Percentiles rank a stretch among this genome's conserved stretches.
Conservation (phyloP, 2,329 filamentous ascomycete genomes). For the Hypoxylon sp. region DNA sequence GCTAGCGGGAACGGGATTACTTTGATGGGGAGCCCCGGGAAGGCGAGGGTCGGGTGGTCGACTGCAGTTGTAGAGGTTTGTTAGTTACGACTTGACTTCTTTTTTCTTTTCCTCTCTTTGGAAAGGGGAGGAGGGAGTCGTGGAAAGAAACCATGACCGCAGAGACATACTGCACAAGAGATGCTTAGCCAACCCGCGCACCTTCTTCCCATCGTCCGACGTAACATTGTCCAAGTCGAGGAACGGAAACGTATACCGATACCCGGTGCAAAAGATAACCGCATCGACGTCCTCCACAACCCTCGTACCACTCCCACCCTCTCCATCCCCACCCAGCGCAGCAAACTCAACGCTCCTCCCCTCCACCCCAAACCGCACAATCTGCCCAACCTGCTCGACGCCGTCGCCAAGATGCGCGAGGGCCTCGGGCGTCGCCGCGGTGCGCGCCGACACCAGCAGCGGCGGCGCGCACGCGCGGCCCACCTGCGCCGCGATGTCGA, state of each 20-base stretch:
- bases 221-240: conserved; percentile 63
- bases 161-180: too few relatives aligned
- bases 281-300: conserved; percentile 74
- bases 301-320: conserved; percentile 54
- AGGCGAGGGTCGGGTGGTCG: conserved; percentile 77
- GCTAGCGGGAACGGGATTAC: conserved; percentile 88
- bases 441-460: conserved; percentile 70
- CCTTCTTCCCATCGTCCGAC: conserved; percentile 72
- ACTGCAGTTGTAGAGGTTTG: too few relatives aligned
- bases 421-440: conserved; percentile 55
- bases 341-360: conserved; percentile 69
- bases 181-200: conserved; percentile 79
- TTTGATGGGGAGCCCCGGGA: conserved; percentile 78
- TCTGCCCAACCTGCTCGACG: conserved; percentile 63
- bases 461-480: conserved; percentile 64
- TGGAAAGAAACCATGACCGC: too few relatives aligned
- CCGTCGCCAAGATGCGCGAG: conserved; percentile 52
- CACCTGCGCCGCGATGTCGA: conserved; percentile 85
- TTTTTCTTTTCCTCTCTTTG: too few relatives aligned
- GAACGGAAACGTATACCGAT: conserved; percentile 86
- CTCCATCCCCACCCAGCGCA: conserved; percentile 62
- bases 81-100: too few relatives aligned
- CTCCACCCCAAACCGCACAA: conserved; percentile 62
- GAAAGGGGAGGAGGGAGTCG: too few relatives aligned
- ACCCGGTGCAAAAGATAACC: conserved; percentile 88